These are phyloP conservation scores for Ustilago esculenta DNA, from an alignment of 1,284 basidiomycete genomes.

Conservation along the genomic window DNA sequence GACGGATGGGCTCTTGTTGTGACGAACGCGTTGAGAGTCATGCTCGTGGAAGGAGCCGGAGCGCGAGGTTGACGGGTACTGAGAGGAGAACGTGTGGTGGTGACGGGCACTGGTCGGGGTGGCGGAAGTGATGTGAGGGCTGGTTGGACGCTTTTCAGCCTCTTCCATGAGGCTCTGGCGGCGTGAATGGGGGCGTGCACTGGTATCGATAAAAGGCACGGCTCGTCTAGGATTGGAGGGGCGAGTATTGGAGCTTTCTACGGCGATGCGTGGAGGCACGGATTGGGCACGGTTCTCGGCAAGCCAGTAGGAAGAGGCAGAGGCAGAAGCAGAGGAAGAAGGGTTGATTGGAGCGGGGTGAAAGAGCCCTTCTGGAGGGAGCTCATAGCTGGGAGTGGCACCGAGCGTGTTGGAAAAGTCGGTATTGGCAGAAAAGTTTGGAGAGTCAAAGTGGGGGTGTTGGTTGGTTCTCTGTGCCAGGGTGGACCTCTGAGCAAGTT, in stretches of 20 bases:
- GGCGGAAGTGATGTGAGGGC: slow-evolving; percentile 52
- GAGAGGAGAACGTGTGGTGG: slow-evolving; percentile 16
- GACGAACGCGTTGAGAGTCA: slow-evolving; percentile 15
- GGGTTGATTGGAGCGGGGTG: slow-evolving; percentile 1
- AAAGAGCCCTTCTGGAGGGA: slow-evolving; percentile 40
- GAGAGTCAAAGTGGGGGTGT: slow-evolving; percentile 21
- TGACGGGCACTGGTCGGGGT: slow-evolving; percentile 47
- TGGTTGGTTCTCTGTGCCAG: slow-evolving; percentile 32
- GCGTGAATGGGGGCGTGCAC: slow-evolving; percentile 21
- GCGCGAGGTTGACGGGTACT: slow-evolving; percentile 13
- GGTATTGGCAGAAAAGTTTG: slow-evolving; percentile 11
- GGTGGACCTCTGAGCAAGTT: slow-evolving; percentile 14
- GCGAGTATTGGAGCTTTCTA: slow-evolving; percentile 15
- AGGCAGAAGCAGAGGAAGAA: slow-evolving; percentile 6
- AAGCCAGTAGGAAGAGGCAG: slow-evolving; percentile 28
- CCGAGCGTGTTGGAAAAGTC: slow-evolving; percentile 16
- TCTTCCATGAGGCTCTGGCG: slow-evolving; percentile 36
- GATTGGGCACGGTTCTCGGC: slow-evolving; percentile 31
- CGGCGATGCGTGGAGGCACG: slow-evolving; percentile 33
- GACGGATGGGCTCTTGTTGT: slow-evolving; percentile 12
- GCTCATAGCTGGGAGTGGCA: slow-evolving; percentile 49
- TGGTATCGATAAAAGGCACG: slow-evolving; percentile 39
- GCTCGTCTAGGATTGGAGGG: slow-evolving; percentile 16
- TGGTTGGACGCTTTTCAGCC: slow-evolving; percentile 47
- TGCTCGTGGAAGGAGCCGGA: slow-evolving; percentile 29